These are phyloP conservation scores for Takashimella koratensis DNA, from an alignment of 1,284 basidiomycete species.

Conservation along the genomic window DNA sequence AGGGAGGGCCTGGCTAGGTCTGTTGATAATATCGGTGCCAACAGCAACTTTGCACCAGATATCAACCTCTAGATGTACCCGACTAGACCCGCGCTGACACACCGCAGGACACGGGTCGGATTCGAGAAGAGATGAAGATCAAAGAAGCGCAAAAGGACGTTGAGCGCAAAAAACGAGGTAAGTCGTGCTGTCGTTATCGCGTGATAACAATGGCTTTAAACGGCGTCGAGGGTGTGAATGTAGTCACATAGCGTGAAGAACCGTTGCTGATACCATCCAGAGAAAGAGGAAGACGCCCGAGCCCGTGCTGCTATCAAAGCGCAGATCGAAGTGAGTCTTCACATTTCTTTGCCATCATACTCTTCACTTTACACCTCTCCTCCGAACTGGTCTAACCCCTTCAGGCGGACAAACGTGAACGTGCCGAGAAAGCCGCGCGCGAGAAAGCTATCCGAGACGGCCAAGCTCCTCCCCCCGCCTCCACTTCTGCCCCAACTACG, in stretches of 20 bases:
- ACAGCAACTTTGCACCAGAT: no score
- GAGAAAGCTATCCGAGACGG: constrained; percentile 87
- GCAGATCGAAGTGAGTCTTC: constrained; percentile 65
- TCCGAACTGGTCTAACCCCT: not conserved
- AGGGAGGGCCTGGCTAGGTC: no score
- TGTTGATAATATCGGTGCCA: no score
- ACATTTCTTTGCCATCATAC: not conserved
- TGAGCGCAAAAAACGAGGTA: constrained; percentile 71
- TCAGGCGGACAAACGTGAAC: constrained; percentile 72
- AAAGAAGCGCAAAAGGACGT: constrained; percentile 79
- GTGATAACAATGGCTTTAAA: no score
- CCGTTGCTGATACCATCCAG: constrained; percentile 51
- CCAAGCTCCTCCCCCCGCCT: constrained; percentile 32
- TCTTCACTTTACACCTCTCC: not conserved
- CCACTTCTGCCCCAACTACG: constrained; percentile 49
- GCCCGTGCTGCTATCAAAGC: constrained; percentile 80
- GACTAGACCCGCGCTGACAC: no score
- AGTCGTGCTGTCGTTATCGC: constrained; percentile 12
- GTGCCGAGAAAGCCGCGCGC: constrained; percentile 78
- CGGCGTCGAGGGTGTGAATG: no score
- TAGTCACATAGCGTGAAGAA: no score
- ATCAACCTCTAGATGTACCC: no score
- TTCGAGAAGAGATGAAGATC: constrained; percentile 70
- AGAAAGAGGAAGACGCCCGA: constrained; percentile 79
- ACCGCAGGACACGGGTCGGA: constrained; percentile 64